Conservation (phyloP, 2,329 filamentous ascomycete species). For the Apiospora malaysiana region DNA sequence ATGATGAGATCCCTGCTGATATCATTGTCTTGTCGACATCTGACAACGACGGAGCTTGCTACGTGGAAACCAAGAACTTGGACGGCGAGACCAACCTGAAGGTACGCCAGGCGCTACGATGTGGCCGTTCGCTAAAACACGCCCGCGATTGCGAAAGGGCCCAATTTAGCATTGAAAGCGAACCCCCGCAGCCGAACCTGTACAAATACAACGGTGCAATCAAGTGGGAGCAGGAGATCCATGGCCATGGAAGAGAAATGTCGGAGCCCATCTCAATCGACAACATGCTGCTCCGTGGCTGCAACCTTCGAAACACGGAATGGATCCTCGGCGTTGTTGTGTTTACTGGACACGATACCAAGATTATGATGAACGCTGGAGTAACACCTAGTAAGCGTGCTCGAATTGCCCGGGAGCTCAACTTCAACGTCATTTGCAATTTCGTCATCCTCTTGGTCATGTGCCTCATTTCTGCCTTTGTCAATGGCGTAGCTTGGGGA, state of each 20-base stretch:
- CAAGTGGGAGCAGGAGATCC: conserved; percentile 79
- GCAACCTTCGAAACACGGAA: conserved; percentile 92
- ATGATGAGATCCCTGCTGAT: conserved; percentile 94
- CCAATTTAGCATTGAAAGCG: conserved; percentile 88
- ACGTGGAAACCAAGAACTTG: conserved; percentile 97
- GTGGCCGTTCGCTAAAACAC: conserved; percentile 81
- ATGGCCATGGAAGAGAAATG: conserved; percentile 74
- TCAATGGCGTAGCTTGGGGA: conserved; percentile 83
- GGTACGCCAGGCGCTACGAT: conserved; percentile 88
- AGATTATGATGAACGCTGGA: conserved; percentile 99
- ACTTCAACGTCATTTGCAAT: conserved; percentile 98
- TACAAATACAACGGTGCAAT: conserved; percentile 94
- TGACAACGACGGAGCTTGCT: conserved; percentile 92
- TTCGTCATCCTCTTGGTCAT: conserved; percentile 88
- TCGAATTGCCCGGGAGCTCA: conserved; percentile 88
- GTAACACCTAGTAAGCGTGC: conserved; percentile 94
- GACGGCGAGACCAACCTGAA: conserved; percentile 98
- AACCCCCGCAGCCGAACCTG: conserved; percentile 88
- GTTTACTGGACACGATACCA: conserved; percentile 95
- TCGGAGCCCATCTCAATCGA: conserved; percentile 93
- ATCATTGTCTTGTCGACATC: conserved; percentile 92
- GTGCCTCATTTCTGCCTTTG: conserved; percentile 84
- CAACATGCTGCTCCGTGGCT: conserved; percentile 91
- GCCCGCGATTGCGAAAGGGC: conserved; percentile 91
- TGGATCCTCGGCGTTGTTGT: conserved; percentile 93